Evolutionary conservation across 768 basidiomycete genomes (phyloP), one percentile per base, ranked within the genome.

Genomic region (Leccinum longicurvipes): DNA sequence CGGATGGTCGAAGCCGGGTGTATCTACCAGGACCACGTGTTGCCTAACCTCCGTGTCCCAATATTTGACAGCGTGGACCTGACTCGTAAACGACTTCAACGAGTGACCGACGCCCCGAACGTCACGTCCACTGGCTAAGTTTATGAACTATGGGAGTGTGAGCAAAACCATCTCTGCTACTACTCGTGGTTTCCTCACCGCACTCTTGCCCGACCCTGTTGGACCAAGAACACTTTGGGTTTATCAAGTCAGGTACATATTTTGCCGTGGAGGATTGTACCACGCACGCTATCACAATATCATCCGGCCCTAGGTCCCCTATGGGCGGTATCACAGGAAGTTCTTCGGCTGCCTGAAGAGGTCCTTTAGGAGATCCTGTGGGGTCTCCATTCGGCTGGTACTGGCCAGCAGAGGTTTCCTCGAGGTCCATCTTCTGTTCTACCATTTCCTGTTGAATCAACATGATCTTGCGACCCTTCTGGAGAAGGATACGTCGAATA

Each of bases 1-100:
- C 10, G 59, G 63, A 42, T 60, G 57, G 14, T 67, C 59, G 36
- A 67, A 67, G 2, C 66, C 63, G 0, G 67, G 66, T 0, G 64
- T 67, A 24, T 67, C 66, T 21, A 67, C 66, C 5, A 67, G 34
- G 4, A 65, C 64, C 1, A 65, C 45, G 10, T 32, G 4, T 51
- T 7, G 25, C 7, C n/a, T 4, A n/a, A 17, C 57, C n/a, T 47
- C 14, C 15, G 53, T 6, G 17, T 61, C 6, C 29, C 10, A 21
- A 28, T 56, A 55, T 47, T 19, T 53, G 51, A 59, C 34, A 0
- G 58, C 51, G 8, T 1, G 24, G n/a, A 62, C 56, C 6, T 62
- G 1, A 4, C 23, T 53, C 19, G 58, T 58, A 15, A 15, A 59
- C 24, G 63, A 64, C 6, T 7, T 51, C 25, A 62, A 44, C n/a